Conservation (phyloP, 192 early-diverging fungal species). For the Coemansia sp. region DNA sequence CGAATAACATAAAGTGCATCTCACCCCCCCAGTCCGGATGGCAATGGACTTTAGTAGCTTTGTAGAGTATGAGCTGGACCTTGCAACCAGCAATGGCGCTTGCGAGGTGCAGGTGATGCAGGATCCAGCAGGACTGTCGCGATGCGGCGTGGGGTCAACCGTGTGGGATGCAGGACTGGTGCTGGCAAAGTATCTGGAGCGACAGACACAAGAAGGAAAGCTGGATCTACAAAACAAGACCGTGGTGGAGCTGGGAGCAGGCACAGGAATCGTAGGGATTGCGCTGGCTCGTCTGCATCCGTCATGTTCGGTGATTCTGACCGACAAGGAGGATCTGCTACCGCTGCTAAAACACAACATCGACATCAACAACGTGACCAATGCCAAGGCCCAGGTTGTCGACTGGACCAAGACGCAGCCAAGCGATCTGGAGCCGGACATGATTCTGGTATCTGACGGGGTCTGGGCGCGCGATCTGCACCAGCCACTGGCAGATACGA, state of each 20-base stretch:
- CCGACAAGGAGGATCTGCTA: constrained; percentile 34
- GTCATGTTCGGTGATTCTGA: constrained; percentile 14
- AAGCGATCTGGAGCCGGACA: constrained; percentile 1
- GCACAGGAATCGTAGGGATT: constrained; percentile 40
- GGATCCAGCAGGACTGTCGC: constrained; percentile 19
- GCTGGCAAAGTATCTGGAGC: constrained; percentile 37
- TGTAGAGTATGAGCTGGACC: constrained; percentile 29
- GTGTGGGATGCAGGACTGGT: constrained; percentile 43
- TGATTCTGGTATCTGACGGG: constrained; percentile 43
- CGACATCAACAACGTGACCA: constrained; percentile 13
- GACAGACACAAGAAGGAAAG: constrained; percentile 9
- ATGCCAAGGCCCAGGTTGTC: constrained; percentile 11
- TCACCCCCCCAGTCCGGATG: too few relatives aligned
- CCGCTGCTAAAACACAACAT: constrained; percentile 34
- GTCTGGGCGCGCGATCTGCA: constrained; percentile 35
- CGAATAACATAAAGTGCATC: too few relatives aligned
- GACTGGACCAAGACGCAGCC: constrained; percentile 14
- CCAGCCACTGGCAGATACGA: constrained; percentile 28
- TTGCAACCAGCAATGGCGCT: constrained; percentile 5
- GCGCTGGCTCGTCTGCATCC: constrained; percentile 28
- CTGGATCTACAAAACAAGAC: constrained; percentile 29
- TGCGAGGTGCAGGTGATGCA: constrained; percentile 28
- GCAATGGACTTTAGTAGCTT: constrained; percentile 13
- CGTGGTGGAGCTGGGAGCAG: constrained; percentile 34
- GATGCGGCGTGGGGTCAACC: constrained; percentile 32